These are phyloP conservation scores for Primulina tabacum DNA, from an alignment of 257 asterid genomes.

Conservation along the genomic window DNA sequence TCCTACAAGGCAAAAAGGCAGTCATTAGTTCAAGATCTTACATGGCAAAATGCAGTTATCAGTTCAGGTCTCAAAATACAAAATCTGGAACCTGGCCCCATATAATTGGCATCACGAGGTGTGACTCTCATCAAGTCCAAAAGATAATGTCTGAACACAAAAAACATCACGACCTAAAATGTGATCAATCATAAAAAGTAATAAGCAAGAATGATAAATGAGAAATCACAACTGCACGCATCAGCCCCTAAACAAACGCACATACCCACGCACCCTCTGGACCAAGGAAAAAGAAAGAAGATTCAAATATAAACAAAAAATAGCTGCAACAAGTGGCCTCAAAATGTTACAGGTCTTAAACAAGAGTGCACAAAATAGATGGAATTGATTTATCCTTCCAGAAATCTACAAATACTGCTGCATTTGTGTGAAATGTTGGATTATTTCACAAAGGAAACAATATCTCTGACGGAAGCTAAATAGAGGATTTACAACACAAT, in stretches of 20 bases:
- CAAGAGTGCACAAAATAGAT: conserved; percentile 2
- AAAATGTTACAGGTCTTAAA: not conserved
- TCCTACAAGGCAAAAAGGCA: conserved; percentile 5
- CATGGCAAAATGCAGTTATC: conserved; percentile 74
- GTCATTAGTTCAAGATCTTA: conserved; percentile 30
- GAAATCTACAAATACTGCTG: not conserved
- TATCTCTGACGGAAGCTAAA: not conserved
- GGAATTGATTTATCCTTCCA: not conserved
- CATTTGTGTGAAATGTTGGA: too few species aligned
- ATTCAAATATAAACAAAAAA: not conserved
- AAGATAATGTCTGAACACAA: conserved; percentile 69
- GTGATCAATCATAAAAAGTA: conserved; percentile 1
- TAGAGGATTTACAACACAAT: conserved; percentile 9
- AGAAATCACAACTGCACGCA: conserved; percentile 4
- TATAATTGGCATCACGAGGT: conserved; percentile 94
- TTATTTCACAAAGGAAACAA: not conserved
- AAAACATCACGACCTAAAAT: conserved; percentile 14
- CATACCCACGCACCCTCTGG: not conserved
- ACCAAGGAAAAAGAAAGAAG: not conserved
- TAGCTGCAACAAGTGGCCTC: not conserved
- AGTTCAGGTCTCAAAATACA: conserved; percentile 91
- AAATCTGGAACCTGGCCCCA: conserved; percentile 75
- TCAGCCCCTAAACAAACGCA: not conserved
- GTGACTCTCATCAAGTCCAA: conserved; percentile 96
- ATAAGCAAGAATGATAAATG: conserved; percentile 1